These are phyloP conservation scores for Knufia fluminis DNA, from an alignment of 2,329 filamentous ascomycete genomes.

Conservation along the genomic window DNA sequence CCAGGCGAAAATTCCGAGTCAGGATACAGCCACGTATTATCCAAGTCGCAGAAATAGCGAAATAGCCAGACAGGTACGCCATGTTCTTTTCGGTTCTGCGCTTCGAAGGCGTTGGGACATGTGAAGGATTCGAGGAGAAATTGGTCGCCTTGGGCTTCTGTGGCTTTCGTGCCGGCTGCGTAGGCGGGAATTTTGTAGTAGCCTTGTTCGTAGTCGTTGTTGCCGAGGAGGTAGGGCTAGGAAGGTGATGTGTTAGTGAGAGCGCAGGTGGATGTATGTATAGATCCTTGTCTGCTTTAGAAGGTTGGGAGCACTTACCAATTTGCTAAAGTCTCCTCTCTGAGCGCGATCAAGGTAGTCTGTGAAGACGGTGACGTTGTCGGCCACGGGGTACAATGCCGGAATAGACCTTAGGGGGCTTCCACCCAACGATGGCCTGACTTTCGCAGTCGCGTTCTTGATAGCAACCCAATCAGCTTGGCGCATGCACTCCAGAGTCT, in stretches of 20 bases:
- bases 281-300: too few species aligned
- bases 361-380: slow-evolving; percentile 34
- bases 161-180: slow-evolving; percentile 32
- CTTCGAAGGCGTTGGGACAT: slow-evolving; percentile 37
- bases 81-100: slow-evolving; percentile 27
- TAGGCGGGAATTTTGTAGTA: slow-evolving; percentile 41
- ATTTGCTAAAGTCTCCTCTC: slow-evolving; percentile 30
- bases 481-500: slow-evolving; percentile 59
- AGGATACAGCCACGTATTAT: slow-evolving; percentile 35
- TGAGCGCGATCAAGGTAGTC: slow-evolving; percentile 32
- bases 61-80: slow-evolving; percentile 37
- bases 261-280: too few species aligned
- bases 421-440: background rate
- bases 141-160: slow-evolving; percentile 28
- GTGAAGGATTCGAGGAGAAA: slow-evolving; percentile 41
- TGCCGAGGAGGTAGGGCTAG: slow-evolving; percentile 35
- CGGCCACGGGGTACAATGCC: slow-evolving; percentile 34
- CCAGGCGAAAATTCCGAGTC: too few species aligned
- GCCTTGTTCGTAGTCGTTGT: slow-evolving; percentile 35
- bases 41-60: slow-evolving; percentile 43
- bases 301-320: slow-evolving; percentile 20
- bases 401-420: background rate
- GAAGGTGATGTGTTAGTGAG: too few species aligned
- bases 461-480: slow-evolving; percentile 21
- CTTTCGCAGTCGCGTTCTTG: background rate